phyloP scores from a whole-genome alignment of 257 asterid species.

The Nicotiana tomentosiformis region DNA sequence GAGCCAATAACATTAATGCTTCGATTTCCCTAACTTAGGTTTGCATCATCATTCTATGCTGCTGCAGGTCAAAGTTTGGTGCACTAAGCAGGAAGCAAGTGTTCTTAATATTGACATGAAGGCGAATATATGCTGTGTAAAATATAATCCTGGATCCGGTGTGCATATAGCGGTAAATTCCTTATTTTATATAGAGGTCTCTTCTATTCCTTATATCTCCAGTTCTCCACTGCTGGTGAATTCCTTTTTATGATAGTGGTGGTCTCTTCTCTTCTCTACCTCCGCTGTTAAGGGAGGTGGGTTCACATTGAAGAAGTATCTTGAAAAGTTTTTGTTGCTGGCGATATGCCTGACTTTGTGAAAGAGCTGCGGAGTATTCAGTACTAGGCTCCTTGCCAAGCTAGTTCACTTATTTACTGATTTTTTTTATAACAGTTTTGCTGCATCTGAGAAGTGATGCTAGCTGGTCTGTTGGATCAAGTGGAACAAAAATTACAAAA shows the following conservation, averaged over 20 bases:
- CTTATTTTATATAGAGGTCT: neutral
- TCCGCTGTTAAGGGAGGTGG: neutral
- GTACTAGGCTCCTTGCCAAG: neutral
- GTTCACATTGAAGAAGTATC: neutral
- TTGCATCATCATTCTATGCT: slow-evolving; percentile 6
- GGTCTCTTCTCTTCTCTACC: neutral
- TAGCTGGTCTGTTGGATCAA: neutral
- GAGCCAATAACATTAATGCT: neutral
- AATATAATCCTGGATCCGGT: slow-evolving; percentile 45
- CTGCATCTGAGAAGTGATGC: neutral
- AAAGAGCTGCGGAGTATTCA: neutral
- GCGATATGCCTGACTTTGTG: neutral
- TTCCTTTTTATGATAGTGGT: neutral
- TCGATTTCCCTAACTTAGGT: neutral
- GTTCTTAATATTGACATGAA: slow-evolving; percentile 42
- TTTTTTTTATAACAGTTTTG: neutral
- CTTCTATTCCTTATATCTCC: neutral
- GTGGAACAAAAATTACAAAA: neutral
- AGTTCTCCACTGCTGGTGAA: neutral
- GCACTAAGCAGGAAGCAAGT: slow-evolving; percentile 42
- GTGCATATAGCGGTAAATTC: slow-evolving; percentile 28
- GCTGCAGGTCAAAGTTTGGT: slow-evolving; percentile 44
- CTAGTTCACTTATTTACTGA: neutral
- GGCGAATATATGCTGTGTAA: slow-evolving; percentile 44
- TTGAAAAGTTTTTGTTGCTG: neutral